Evolutionary conservation across 2,329 filamentous ascomycete genomes (phyloP), one percentile per base, ranked within the genome.

Genomic region (Colletotrichum chrysophilum): DNA sequence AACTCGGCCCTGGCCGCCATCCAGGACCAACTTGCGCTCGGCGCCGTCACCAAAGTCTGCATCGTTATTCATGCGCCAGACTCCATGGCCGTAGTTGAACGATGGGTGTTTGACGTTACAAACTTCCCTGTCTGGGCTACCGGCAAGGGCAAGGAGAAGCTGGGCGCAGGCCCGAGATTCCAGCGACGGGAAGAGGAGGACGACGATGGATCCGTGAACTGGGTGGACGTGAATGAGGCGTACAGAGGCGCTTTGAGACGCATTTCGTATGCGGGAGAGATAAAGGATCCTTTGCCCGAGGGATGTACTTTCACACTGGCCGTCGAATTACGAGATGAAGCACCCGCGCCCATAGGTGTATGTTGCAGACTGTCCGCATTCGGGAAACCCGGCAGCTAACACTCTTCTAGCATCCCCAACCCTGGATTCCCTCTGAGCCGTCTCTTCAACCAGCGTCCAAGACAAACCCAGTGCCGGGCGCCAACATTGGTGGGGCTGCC

Each of bases 251-350:
- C 92, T 0, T 86, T 96, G 78, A 86, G 90, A 70, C 89, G 91
- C 62, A 85, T 96, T 16, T 89, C 91, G 0, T 89, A 91, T 74
- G 89, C 90, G 4, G 91, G 88, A 10, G 88, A 92, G 76, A 88
- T 86, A 71, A 87, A 95, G 77, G 85, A 83, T 1, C 83, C 88
- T 0, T 81, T 96, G 26, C 93, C 94, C 0, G 84, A 88, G 3
- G 89, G 90, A 2, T 95, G 94, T 82, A 94, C 93, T 0, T 96
- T 94, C 82, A 95, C 94, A 0, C 83, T 96, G n/a, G 93, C 93
- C 1, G 89, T 96, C 55, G 94, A 96, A 83, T 82, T 96, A 77
- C 91, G 90, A 52, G 90, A 93, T 26, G 88, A 92, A 55, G 88
- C 87, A 0, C 84, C 89, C 13, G 87, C 90, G 12, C 92, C 91